Base-by-base conservation (phyloP, 257 asterid genomes). In the Gentiana dahurica region DNA sequence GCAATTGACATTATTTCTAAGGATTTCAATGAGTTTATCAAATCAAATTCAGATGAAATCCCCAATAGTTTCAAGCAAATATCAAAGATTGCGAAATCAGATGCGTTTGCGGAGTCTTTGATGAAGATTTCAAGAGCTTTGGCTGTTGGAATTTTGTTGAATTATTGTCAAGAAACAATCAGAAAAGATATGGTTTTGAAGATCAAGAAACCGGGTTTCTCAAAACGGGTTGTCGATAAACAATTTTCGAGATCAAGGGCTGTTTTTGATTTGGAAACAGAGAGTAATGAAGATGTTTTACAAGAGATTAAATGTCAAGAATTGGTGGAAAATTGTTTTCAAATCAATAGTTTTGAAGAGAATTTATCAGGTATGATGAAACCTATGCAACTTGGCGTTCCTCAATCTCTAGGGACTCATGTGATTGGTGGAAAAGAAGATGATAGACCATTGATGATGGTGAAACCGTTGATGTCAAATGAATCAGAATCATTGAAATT, bases 31-130 rank as follows among this genome's bases (percentile, higher is more conserved):
- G 75, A 78, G 8, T 84, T 82, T 50, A 44, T 87, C 6, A 39
- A 61, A 3, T 87, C 94, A 0, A 84, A 87, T 59, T 81, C 89
- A 3, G 71, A 84, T 59, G 76, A 81, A 44, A 67, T 84, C 2
- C 94, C 96, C 33, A 75, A 59, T n/a, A 87, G 92, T 61, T 61
- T 84, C 60, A 81, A 71, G 73, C 92, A 87, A 56, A 56, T 87
- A 38, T 82, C 81, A 0, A 87, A 87, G 75, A 65, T 87, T 48
- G 55, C 84, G 1, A 10, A 41, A 10, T 87, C 94, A 2, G 55
- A 70, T 10, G 89, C 78, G 61, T 68, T 82, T 53, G 75, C 84
- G 13, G 74, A 66, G 39, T 68, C 94, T 0, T 34, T 84, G 3
- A 69, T 71, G 7, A 63, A 58, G 41, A 59, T 85, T 3, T 57